Conservation (phyloP, 1,284 basidiomycete species). For the Trichosporon sp. region DNA sequence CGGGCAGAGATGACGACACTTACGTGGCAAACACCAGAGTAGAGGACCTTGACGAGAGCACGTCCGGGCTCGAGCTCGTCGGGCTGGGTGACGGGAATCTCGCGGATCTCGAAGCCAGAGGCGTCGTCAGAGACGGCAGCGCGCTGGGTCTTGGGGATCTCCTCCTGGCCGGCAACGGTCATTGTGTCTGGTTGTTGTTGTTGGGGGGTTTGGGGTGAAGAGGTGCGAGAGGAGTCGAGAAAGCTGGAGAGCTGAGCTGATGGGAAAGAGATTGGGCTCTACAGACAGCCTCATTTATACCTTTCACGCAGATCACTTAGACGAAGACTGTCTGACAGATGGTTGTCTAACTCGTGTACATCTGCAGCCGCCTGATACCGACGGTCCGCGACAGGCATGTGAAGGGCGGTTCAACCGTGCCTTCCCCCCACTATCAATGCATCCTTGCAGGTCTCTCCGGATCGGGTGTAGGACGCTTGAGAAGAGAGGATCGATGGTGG, state of each 20-base stretch:
- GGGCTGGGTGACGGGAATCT: conserved; percentile 35
- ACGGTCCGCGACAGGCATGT: conserved; percentile 12
- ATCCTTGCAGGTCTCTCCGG: background rate
- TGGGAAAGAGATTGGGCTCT: conserved; percentile 5
- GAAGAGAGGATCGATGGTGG: conserved; percentile 1
- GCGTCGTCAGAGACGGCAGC: conserved; percentile 36
- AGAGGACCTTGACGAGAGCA: conserved; percentile 47
- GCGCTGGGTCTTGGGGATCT: conserved; percentile 37
- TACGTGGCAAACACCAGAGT: conserved; percentile 63
- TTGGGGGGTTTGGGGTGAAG: conserved; percentile 21
- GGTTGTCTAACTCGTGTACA: conserved; percentile 3
- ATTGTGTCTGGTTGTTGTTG: conserved; percentile 26
- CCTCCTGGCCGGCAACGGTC: conserved; percentile 27
- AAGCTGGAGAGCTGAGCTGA: conserved; percentile 18
- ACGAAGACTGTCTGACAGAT: background rate
- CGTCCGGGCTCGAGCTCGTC: conserved; percentile 35
- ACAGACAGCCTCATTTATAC: conserved; percentile 21
- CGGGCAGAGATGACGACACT: background rate
- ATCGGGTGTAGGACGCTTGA: conserved; percentile 7
- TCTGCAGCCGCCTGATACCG: conserved; percentile 4
- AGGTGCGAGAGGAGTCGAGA: conserved; percentile 20
- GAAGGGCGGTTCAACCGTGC: conserved; percentile 2
- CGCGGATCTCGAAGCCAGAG: conserved; percentile 32
- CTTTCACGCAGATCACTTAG: background rate
- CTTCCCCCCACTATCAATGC: background rate